Percentiles rank a stretch among this genome's conserved stretches.
Conservation (phyloP, 2,329 filamentous ascomycete species). For the Trichoderma harzianum region DNA sequence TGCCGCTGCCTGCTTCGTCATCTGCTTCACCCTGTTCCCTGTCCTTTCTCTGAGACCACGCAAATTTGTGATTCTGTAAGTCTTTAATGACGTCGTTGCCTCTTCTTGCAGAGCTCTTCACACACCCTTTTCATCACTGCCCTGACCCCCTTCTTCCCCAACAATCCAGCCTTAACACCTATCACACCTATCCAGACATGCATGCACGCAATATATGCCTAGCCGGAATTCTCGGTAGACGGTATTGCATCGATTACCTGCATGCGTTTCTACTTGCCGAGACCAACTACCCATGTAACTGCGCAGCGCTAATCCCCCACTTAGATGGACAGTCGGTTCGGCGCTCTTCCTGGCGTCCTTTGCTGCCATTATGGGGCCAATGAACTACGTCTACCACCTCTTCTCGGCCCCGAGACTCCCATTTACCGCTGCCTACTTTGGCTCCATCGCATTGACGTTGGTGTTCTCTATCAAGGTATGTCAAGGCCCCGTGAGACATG, state of each 20-base stretch:
- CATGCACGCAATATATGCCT: slow-evolving; percentile 15
- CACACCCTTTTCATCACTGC: background rate
- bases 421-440: slow-evolving; percentile 93
- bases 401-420: slow-evolving; percentile 80
- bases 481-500: slow-evolving; percentile 28
- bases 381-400: slow-evolving; percentile 78
- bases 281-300: background rate
- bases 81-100: slow-evolving; percentile 34
- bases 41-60: slow-evolving; percentile 74
- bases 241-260: slow-evolving; percentile 4
- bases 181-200: slow-evolving; percentile 4
- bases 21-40: slow-evolving; percentile 88
- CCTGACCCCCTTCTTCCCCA: slow-evolving; percentile 5
- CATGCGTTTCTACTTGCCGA: slow-evolving; percentile 13
- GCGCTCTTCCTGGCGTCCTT: slow-evolving; percentile 87
- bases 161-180: background rate
- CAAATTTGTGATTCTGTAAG: slow-evolving; percentile 97
- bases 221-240: slow-evolving; percentile 9
- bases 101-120: slow-evolving; percentile 11
- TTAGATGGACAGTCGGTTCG: slow-evolving; percentile 92
- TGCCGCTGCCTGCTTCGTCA: slow-evolving; percentile 85
- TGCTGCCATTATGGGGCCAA: slow-evolving; percentile 89
- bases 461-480: slow-evolving; percentile 91
- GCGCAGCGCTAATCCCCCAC: slow-evolving; percentile 27
- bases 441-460: slow-evolving; percentile 82